Evolutionary conservation across 257 asterid genomes (phyloP).

Genomic region (Thymus quinquecostatus): DNA sequence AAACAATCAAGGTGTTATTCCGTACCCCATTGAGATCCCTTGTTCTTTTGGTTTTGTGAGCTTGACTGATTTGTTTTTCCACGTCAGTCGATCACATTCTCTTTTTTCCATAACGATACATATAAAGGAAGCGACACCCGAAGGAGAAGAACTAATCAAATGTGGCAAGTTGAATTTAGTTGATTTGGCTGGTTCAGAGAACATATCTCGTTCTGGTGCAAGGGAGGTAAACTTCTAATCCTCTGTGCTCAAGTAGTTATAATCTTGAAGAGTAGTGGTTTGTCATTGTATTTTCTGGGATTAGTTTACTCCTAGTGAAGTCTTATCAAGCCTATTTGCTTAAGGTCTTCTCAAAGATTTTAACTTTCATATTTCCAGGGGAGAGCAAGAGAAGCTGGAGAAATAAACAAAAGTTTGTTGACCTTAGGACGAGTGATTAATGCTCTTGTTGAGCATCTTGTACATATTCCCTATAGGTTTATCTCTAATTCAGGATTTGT

Average conservation of each 20-base stretch:
- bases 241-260: conserved; percentile 1
- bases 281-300: not conserved
- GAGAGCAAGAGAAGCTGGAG: conserved; percentile 96
- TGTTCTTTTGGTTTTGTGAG: not conserved
- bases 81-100: conserved; percentile 82
- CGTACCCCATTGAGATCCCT: conserved; percentile 9
- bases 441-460: conserved; percentile 95
- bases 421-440: conserved; percentile 85
- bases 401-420: conserved; percentile 89
- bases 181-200: conserved; percentile 93
- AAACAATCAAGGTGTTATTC: conserved; percentile 76
- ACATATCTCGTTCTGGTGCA: conserved; percentile 93
- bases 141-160: conserved; percentile 91
- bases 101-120: conserved; percentile 89
- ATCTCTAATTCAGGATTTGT: no score
- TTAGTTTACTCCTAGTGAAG: not conserved
- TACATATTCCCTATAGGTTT: conserved; percentile 87
- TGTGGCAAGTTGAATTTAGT: conserved; percentile 91
- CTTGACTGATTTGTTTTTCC: conserved; percentile 18
- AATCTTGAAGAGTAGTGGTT: not conserved
- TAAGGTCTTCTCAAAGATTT: not conserved
- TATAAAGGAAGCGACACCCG: conserved; percentile 93
- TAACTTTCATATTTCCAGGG: conserved; percentile 46
- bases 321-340: not conserved
- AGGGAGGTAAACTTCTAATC: conserved; percentile 61